Evolutionary conservation across 768 basidiomycete species (phyloP).

Genomic region (Suillus bovinus): DNA sequence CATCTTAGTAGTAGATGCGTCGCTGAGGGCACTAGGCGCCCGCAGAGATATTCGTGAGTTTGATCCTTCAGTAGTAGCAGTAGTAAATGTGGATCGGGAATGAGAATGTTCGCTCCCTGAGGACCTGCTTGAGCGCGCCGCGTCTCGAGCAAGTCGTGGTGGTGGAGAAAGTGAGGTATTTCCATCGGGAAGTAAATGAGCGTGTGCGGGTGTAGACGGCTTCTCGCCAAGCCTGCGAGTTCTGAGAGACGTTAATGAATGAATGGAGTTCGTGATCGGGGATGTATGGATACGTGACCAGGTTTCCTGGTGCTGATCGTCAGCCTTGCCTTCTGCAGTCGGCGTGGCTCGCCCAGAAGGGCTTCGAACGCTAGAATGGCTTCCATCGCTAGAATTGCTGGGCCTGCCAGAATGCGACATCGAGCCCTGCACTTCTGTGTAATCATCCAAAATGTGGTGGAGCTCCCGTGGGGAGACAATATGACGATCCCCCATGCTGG

Average conservation of each 20-base stretch:
- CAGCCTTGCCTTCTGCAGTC: slow-evolving; percentile 10
- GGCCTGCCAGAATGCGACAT: slow-evolving; percentile 19
- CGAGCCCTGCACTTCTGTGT: slow-evolving; percentile 11
- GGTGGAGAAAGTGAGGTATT: slow-evolving; percentile 27
- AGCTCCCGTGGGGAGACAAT: slow-evolving; percentile 61
- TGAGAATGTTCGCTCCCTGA: slow-evolving; percentile 11
- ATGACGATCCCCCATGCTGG: slow-evolving; percentile 38
- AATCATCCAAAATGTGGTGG: slow-evolving; percentile 37
- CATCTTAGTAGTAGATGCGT: slow-evolving; percentile 32
- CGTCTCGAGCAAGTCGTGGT: slow-evolving; percentile 22
- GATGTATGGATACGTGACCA: slow-evolving; percentile 55
- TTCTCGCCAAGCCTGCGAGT: slow-evolving; percentile 5
- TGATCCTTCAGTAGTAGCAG: not conserved
- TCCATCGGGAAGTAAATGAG: slow-evolving; percentile 18
- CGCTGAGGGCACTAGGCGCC: slow-evolving; percentile 28
- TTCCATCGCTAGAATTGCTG: slow-evolving; percentile 16
- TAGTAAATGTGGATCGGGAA: not conserved
- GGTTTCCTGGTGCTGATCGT: slow-evolving; percentile 15
- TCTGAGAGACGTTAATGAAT: slow-evolving; percentile 36
- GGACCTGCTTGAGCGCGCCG: slow-evolving; percentile 17
- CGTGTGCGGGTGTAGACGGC: not conserved
- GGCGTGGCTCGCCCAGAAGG: slow-evolving; percentile 20
- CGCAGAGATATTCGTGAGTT: slow-evolving; percentile 15
- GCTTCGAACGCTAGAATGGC: slow-evolving; percentile 16
- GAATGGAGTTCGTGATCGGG: slow-evolving; percentile 46